Evolutionary conservation across 208 protist species (phyloP), one percentile per base, ranked within the genome.

Genomic region (Leishmania arabica): DNA sequence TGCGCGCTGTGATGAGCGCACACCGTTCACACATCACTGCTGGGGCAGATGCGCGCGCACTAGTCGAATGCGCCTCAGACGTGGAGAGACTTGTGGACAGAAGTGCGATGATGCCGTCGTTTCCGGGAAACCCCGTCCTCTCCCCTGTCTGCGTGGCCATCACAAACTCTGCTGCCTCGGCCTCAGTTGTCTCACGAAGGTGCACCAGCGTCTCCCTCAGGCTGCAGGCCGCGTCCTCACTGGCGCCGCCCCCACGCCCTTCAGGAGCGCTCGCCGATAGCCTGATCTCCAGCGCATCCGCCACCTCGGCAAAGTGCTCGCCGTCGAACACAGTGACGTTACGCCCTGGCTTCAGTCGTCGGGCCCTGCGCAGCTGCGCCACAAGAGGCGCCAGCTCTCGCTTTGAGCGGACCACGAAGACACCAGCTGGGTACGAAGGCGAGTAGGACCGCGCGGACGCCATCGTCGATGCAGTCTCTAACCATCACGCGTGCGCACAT

Each of bases 301-400:
- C 31, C 69, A 70, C 19, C 47, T 66, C 82, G 4, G 73, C 82
- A 65, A 82, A 85, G 54, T 54, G 77, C 45, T 27, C 58, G 21
- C 81, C 77, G 66, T 86, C 71, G 69, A 94, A 91, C 0, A 78
- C 64, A 1, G 91, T 95, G 2, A 95, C 91, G 62, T 91, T 92
- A 49, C 31, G 70, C 4, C 88, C 87, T 34, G 77, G 42, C 76
- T 91, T 90, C 17, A 95, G 83, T 6, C 77, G 75, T 13, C 76
- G 54, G 19, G 68, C 24, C 11, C 9, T 19, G 3, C 91, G 86
- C 76, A 94, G 74, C 1, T 54, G 71, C 31, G 76, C 34, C 21
- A 94, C 85, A 2, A 92, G 75, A n/a, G 78, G 79, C 2, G 70
- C 77, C 8, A 94, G 77, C 8, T 84, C 74, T 24, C 40, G 77